Conservation (phyloP, 2,329 filamentous ascomycete genomes). For the Microcyclosporella mali region DNA sequence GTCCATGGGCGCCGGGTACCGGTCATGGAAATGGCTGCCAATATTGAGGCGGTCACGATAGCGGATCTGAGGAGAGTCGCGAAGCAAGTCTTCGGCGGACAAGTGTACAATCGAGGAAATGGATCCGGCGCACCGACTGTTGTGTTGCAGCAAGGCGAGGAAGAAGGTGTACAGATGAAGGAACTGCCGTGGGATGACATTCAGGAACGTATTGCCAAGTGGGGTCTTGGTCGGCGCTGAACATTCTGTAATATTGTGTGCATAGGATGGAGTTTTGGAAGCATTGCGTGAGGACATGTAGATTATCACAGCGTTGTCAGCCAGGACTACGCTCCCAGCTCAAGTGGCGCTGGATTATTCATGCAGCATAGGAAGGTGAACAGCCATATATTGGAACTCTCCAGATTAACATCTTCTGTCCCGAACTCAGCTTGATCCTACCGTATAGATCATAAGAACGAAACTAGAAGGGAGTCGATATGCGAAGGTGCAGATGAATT, state of each 20-base stretch:
- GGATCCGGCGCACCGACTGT: constrained; percentile 90
- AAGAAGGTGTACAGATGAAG: constrained; percentile 61
- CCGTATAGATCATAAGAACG: no score
- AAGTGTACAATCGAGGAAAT: constrained; percentile 64
- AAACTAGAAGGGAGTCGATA: no score
- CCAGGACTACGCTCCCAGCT: no score
- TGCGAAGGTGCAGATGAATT: no score
- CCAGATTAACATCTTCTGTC: no score
- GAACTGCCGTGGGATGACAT: constrained; percentile 81
- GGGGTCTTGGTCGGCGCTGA: constrained; percentile 63
- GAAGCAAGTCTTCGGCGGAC: constrained; percentile 66
- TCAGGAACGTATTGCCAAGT: constrained; percentile 74
- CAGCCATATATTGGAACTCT: no score
- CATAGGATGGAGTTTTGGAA: constrained; percentile 4
- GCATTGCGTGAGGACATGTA: background rate
- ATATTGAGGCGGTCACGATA: constrained; percentile 77
- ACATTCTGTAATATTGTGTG: background rate
- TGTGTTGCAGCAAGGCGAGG: constrained; percentile 83
- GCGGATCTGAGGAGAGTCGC: constrained; percentile 78
- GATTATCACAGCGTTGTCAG: no score
- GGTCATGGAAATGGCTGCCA: constrained; percentile 84
- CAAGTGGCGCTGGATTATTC: no score
- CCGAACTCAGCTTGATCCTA: no score
- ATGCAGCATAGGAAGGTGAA: no score
- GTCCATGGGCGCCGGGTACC: constrained; percentile 92